phyloP scores from a whole-genome alignment of 306 rosid species.

The Quercus wislizeni region DNA sequence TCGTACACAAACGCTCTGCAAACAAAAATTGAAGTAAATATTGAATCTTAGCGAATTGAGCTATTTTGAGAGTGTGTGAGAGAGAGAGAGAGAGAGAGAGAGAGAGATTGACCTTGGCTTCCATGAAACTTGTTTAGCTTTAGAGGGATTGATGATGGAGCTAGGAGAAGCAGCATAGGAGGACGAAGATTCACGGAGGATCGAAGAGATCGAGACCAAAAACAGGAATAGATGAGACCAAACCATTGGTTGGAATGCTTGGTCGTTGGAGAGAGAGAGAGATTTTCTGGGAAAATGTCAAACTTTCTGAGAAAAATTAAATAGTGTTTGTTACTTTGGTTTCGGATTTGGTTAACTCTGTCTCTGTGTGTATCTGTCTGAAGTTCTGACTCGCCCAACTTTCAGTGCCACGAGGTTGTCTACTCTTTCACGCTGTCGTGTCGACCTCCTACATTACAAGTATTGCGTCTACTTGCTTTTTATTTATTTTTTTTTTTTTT shows the following conservation, averaged over 20 bases:
- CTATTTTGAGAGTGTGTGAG: neutral
- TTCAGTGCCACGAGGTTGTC: neutral
- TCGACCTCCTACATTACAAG: too few relatives aligned
- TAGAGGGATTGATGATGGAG: conserved; percentile 80
- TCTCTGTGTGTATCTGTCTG: too few relatives aligned
- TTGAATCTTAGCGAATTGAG: neutral
- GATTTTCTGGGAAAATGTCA: conserved; percentile 11
- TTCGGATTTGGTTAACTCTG: too few relatives aligned
- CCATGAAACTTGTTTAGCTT: conserved; percentile 92
- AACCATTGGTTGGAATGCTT: conserved; percentile 36
- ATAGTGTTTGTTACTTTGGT: neutral
- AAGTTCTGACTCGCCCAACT: neutral
- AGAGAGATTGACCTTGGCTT: conserved; percentile 65
- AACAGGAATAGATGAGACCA: conserved; percentile 25
- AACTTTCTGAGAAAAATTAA: neutral
- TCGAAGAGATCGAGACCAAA: conserved; percentile 32
- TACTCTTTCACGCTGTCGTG: neutral
- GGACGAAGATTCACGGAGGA: conserved; percentile 34
- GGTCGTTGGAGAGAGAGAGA: conserved; percentile 1
- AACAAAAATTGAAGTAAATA: neutral
- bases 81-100: neutral
- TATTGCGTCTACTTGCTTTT: too few relatives aligned
- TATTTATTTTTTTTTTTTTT: too few relatives aligned
- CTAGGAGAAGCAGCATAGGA: conserved; percentile 80
- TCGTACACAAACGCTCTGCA: conserved; percentile 89